Percentiles rank a stretch among this genome's conserved stretches.
Evolutionary conservation across 1,284 basidiomycete species (phyloP).

Genomic region (Moesziomyces globuligerus): DNA sequence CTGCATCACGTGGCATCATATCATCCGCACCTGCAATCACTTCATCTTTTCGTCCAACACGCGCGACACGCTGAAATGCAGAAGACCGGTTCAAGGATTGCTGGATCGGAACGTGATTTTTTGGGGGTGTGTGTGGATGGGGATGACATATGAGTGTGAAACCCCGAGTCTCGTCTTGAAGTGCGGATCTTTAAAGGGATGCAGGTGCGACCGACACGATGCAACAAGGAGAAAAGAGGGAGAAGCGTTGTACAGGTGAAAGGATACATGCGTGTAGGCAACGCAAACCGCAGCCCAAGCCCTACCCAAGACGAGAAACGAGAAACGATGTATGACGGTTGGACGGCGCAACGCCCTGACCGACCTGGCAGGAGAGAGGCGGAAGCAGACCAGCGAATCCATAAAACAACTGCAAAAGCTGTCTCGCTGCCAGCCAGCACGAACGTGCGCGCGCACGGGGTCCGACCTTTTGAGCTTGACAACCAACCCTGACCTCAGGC

Average conservation of each 20-base stretch:
- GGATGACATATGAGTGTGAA: background rate
- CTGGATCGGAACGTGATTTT: background rate
- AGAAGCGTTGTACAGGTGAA: background rate
- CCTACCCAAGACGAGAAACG: background rate
- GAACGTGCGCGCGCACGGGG: conserved; percentile 11
- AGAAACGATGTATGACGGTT: background rate
- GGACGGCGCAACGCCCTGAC: background rate
- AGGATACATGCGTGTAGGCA: background rate
- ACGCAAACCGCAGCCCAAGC: background rate
- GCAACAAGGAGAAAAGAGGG: background rate
- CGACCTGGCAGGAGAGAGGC: background rate
- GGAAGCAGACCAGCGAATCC: conserved; percentile 33
- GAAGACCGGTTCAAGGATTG: background rate
- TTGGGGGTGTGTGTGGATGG: background rate
- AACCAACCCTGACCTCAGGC: too few relatives aligned
- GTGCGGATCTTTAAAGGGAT: background rate
- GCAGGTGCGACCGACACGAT: background rate
- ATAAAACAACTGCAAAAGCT: conserved; percentile 19
- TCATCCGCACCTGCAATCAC: too few relatives aligned
- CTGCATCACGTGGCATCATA: too few relatives aligned
- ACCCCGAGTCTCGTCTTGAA: background rate
- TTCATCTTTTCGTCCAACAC: too few relatives aligned
- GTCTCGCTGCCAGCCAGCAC: background rate
- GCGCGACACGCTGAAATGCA: too few relatives aligned
- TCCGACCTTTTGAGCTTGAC: conserved; percentile 26